These are phyloP conservation scores for Iodosphaeria phyllophila DNA, from an alignment of 2,329 filamentous ascomycete genomes.

Conservation along the genomic window DNA sequence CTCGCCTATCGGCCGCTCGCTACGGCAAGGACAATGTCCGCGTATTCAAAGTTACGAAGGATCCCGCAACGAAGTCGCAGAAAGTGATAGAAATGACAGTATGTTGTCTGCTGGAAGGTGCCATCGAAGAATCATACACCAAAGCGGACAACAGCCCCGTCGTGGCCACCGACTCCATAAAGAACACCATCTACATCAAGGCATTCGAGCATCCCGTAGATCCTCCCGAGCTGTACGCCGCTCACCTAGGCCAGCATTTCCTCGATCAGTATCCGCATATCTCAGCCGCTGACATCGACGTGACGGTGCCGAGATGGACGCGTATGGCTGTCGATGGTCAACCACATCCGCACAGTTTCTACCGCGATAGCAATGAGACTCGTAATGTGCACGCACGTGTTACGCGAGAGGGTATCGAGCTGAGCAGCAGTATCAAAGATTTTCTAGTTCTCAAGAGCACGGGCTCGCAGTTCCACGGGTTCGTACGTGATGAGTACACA, in stretches of 20 bases:
- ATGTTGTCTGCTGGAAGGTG: constrained; percentile 78
- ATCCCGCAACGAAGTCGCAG: constrained; percentile 60
- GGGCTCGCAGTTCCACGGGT: constrained; percentile 88
- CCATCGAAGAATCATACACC: constrained; percentile 82
- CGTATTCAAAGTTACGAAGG: constrained; percentile 80
- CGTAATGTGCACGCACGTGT: constrained; percentile 63
- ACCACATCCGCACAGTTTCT: constrained; percentile 88
- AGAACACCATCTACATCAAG: constrained; percentile 91
- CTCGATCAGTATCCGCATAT: constrained; percentile 78
- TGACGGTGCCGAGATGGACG: constrained; percentile 80
- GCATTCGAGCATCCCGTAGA: constrained; percentile 86
- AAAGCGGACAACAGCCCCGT: constrained; percentile 85
- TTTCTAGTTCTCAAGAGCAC: constrained; percentile 91
- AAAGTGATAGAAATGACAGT: constrained; percentile 91
- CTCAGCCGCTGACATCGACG: constrained; percentile 59
- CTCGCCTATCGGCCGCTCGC: constrained; percentile 42
- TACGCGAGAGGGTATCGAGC: constrained; percentile 49
- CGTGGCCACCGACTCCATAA: constrained; percentile 93
- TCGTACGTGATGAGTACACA: constrained; percentile 84
- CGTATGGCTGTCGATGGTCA: constrained; percentile 74
- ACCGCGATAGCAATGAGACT: constrained; percentile 75
- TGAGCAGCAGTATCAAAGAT: constrained; percentile 63
- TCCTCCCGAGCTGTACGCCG: constrained; percentile 81
- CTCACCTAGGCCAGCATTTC: constrained; percentile 75
- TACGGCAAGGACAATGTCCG: constrained; percentile 98